phyloP scores from a whole-genome alignment of 2,329 filamentous ascomycete species.

The Aspergillus fumigatiaffinis region DNA sequence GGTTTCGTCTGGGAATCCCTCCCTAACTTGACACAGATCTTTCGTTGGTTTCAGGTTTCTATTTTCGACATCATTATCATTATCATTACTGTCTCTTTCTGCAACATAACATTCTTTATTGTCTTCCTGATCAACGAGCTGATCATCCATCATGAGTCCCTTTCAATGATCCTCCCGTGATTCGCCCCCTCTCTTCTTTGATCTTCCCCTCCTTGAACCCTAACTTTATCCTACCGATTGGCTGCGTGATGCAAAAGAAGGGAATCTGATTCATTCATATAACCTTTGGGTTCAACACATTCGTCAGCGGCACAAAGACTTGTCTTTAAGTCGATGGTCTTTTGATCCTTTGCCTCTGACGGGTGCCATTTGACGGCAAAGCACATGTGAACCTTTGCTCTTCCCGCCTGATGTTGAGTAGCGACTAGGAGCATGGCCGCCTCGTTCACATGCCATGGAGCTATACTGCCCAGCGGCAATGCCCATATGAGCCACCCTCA shows the following conservation, averaged over 20 bases:
- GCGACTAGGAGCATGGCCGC: conserved; percentile 8
- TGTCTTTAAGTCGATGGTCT: neutral
- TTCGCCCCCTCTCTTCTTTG: neutral
- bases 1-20: neutral
- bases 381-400: conserved; percentile 11
- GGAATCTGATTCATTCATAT: neutral
- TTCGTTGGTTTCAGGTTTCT: neutral
- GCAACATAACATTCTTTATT: neutral
- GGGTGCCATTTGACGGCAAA: conserved; percentile 12
- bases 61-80: neutral
- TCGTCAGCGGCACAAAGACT: neutral
- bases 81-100: neutral
- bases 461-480: conserved; percentile 14
- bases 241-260: neutral
- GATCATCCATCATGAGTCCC: neutral
- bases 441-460: conserved; percentile 28
- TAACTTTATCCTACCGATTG: conserved; percentile 13
- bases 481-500: conserved; percentile 1
- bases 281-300: neutral
- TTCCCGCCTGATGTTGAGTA: conserved; percentile 7
- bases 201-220: conserved; percentile 13
- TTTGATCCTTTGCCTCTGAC: conserved; percentile 3
- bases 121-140: conserved; percentile 7
- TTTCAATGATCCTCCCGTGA: neutral
- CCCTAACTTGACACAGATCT: neutral